Evolutionary conservation across 2,329 filamentous ascomycete genomes (phyloP), one percentile per base, ranked within the genome.

Genomic region (Clarireedia paspali): DNA sequence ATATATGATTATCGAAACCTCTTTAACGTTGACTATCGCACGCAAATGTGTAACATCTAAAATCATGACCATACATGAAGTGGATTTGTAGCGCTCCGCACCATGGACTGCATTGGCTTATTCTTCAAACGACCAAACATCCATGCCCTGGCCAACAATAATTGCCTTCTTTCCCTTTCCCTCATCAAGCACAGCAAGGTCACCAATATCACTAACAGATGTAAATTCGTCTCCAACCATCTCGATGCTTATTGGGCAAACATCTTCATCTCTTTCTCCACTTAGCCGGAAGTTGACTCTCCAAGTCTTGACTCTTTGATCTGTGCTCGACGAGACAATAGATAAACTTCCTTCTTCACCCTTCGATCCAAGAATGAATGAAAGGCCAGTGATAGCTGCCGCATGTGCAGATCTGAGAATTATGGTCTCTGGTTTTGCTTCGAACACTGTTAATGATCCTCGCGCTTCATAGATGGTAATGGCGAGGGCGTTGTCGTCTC

Each of bases 401-500:
- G 85, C 83, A 65, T 94, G 89, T 0, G 87, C 85, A 2, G 76
- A 75, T 24, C 74, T 73, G 2, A 87, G 70, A 10, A 79, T 59
- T 26, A 59, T 53, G 3, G 17, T 51, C 6, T 4, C 45, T 6
- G 50, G 39, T 47, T 20, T 42, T n/a, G 23, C n/a, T 17, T 50
- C 26, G 1, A 47, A 47, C 7, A 27, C 27, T 17, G 36, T 4
- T 49, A 53, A n/a, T 3, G 24, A 5, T 6, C 30, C 44, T 24
- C 27, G 49, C 7, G 39, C 15, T 14, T 39, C 62, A 27, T 77
- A 63, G 34, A 78, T 67, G 0, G 79, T 80, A 10, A 89, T 65
- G 0, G 80, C 85, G 0, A 97, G 70, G 3, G 87, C 86, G 59
- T 94, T 94, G 70, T 97, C 94, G 64, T 99, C 94, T 23, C 94